Base-by-base conservation (phyloP, 495 filamentous ascomycete genomes). In the Penicillium mononematosum region DNA sequence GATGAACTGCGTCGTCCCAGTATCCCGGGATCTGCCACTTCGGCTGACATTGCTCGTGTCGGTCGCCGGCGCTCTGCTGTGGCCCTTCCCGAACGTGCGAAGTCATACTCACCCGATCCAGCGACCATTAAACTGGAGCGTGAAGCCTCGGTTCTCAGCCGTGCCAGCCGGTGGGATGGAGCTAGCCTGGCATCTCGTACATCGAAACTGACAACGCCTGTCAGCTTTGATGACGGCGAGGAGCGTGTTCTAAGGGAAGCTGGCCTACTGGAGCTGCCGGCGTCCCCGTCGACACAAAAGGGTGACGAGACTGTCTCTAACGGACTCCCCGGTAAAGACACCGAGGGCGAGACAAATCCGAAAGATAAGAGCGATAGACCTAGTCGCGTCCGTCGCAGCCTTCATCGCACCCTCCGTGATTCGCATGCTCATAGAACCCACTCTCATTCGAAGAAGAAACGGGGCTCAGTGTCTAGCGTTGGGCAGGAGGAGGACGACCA, bases 341-440 rank as follows among this genome's bases (percentile, higher is more conserved):
- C 55, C 2, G 69, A 71, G 9, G 78, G 71, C 38, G 78, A 77
- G 1, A 55, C 64, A 3, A 61, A 64, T 14, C 67, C 67, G 34
- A 56, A 54, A 19, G 75, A 77, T 1, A 53, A 44, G 31, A 14
- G 29, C 14, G 59, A 68, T 42, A 61, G 81, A 84, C 44, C 79
- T 68, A 71, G 73, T 69, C 63, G 92, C 53, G 85, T 88, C 34
- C 88, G 94, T 16, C 90, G 90, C 53, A 95, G 92, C 71, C 78
- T 98, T n/a, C 92, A 96, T 62, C 86, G 92, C 44, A 96, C 92
- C n/a, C 80, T 98, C 9, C 85, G 94, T 51, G 93, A 97, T 56
- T 82, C 88, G 10, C 88, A 93, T 60, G 73, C 83, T 44, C 72
- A 78, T 38, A 69, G 87, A 14, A 87, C 89, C 62, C 78, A 87